Evolutionary conservation across 1,139 yeast genomes (phyloP).

Genomic region (Debaryomyces robertsiae): DNA sequence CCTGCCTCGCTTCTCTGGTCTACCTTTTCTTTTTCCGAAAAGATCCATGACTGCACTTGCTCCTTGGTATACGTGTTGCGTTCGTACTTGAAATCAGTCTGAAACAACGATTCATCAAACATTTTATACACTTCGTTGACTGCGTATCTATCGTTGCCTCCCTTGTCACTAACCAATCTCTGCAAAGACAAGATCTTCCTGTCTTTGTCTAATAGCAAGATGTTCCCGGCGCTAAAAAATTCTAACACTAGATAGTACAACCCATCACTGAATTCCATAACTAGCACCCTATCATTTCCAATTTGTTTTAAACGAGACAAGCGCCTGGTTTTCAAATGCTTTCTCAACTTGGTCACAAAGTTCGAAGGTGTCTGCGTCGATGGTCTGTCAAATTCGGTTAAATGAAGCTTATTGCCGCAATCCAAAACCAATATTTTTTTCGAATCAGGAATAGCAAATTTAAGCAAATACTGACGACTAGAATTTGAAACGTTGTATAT

Average conservation of each 20-base stretch:
- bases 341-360: constrained; percentile 82
- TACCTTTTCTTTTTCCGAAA: constrained; percentile 35
- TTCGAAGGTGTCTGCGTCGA: constrained; percentile 81
- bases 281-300: constrained; percentile 76
- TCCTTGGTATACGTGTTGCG: constrained; percentile 30
- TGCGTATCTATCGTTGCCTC: constrained; percentile 60
- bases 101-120: constrained; percentile 56
- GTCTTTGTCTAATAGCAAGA: constrained; percentile 71
- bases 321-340: constrained; percentile 81
- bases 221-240: constrained; percentile 93
- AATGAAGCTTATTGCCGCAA: constrained; percentile 81
- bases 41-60: constrained; percentile 53
- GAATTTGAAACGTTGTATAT: constrained; percentile 80
- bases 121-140: constrained; percentile 71
- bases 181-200: constrained; percentile 71
- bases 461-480: constrained; percentile 72
- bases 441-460: constrained; percentile 82
- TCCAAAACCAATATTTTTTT: constrained; percentile 77
- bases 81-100: constrained; percentile 22
- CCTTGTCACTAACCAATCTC: constrained; percentile 75
- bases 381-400: constrained; percentile 79
- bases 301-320: constrained; percentile 73
- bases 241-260: constrained; percentile 78
- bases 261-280: constrained; percentile 81
- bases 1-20: constrained; percentile 10